Conservation (phyloP, 148 eudicot species). For the Heliamphora exappendiculata region DNA sequence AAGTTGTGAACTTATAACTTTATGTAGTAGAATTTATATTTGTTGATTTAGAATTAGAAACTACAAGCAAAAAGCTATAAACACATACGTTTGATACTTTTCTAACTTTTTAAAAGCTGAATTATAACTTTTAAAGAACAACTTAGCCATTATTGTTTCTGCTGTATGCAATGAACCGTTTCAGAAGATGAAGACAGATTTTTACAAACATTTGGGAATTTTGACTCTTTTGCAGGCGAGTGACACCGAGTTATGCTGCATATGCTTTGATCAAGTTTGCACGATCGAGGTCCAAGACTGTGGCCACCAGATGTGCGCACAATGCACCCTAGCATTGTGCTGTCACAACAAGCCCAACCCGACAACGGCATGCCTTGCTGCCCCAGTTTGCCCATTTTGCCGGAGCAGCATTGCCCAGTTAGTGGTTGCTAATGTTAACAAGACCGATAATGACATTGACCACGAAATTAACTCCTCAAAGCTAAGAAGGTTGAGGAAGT, state of each 20-base stretch:
- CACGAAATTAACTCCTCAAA: slow-evolving; percentile 42
- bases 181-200: not conserved
- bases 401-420: slow-evolving; percentile 71
- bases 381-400: slow-evolving; percentile 96
- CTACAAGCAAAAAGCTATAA: too few relatives aligned
- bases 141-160: not conserved
- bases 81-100: too few relatives aligned
- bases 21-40: too few relatives aligned
- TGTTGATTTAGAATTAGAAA: too few relatives aligned
- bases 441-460: slow-evolving; percentile 29
- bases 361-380: slow-evolving; percentile 41
- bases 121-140: too few relatives aligned
- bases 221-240: slow-evolving; percentile 47
- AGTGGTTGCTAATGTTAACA: slow-evolving; percentile 50
- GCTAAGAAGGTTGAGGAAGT: slow-evolving; percentile 48
- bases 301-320: slow-evolving; percentile 97
- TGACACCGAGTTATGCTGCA: slow-evolving; percentile 79
- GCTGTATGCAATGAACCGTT: not conserved
- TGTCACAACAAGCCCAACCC: slow-evolving; percentile 97
- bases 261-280: slow-evolving; percentile 96
- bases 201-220: not conserved
- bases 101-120: too few relatives aligned
- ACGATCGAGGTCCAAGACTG: slow-evolving; percentile 89
- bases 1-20: too few relatives aligned
- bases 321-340: slow-evolving; percentile 86